Evolutionary conservation across 179 eudicot species (phyloP), one percentile per base, ranked within the genome.

Genomic region (Spergularia azorica): DNA sequence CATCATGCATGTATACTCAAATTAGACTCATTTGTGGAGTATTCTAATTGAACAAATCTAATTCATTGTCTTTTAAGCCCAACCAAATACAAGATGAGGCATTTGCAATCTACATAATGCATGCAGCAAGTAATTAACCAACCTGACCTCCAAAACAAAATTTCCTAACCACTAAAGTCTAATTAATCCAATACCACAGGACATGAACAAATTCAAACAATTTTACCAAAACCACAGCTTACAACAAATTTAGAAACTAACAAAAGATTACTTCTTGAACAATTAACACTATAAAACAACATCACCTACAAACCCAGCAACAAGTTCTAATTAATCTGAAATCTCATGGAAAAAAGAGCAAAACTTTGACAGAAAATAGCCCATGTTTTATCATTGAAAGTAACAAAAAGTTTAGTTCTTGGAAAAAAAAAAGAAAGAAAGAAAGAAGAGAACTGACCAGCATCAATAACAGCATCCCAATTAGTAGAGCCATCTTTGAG

Each of bases 391-490:
- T 3, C 39, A 20, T 26, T 26, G 17, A 32, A 74, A n/a, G 4
- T 8, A 14, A 52, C 26, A 16, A 54, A 75, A 52, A 9, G 0
- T 5, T 9, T 6, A 62, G 9, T n/a, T 32, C 39, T n/a, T 1
- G 6, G 0, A 16, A 32, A 26, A 26, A 26, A 26, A 26, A 26
- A 26, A n/a, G n/a, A n/a, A 26, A 1, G 32, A 55, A 55, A 11
- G 16, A 50, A 61, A 12, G 16, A 38, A 43, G 32, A 26, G 32
- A 52, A 15, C 72, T 73, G 4, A 90, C 95, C 96, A 81, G 96
- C 91, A 88, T 91, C 96, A 85, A 91, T 91, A 59, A 91, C 91
- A 81, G 96, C 86, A 81, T 91, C 96, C 96, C 96, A 91, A 76
- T 89, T 80, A 77, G 90, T 81, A 20, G 65, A 56, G 15, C 93